Conservation (phyloP, 1,284 basidiomycete genomes). For the Trichosporon coremiiforme region DNA sequence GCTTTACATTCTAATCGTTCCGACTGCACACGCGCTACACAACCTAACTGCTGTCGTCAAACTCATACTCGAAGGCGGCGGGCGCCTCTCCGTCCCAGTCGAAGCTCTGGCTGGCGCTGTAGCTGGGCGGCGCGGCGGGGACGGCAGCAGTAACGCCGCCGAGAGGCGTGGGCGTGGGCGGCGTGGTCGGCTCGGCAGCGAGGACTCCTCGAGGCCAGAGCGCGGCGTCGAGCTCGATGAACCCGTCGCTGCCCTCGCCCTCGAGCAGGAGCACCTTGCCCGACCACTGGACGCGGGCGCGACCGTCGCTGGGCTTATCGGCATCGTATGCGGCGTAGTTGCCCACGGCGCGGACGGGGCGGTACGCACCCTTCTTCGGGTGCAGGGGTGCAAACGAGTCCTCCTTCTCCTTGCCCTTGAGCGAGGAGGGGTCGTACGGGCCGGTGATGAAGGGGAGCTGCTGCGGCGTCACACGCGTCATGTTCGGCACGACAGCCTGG, state of each 20-base stretch:
- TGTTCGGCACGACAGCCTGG: slow-evolving; percentile 78
- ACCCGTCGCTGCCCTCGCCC: slow-evolving; percentile 57
- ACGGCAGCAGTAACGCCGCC: slow-evolving; percentile 38
- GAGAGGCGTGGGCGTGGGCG: slow-evolving; percentile 37
- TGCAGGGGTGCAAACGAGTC: slow-evolving; percentile 19
- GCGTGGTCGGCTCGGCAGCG: slow-evolving; percentile 51
- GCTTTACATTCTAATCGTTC: slow-evolving; percentile 17
- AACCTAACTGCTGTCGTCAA: slow-evolving; percentile 42
- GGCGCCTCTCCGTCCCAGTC: slow-evolving; percentile 78
- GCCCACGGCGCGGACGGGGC: slow-evolving; percentile 30
- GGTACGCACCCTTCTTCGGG: slow-evolving; percentile 32
- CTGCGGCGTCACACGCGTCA: slow-evolving; percentile 87
- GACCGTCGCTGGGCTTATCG: slow-evolving; percentile 31
- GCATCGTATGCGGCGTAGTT: slow-evolving; percentile 28
- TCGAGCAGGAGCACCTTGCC: slow-evolving; percentile 79
- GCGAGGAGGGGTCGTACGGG: slow-evolving; percentile 31
- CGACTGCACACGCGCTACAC: slow-evolving; percentile 13
- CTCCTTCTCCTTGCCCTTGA: slow-evolving; percentile 18
- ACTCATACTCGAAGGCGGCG: slow-evolving; percentile 57
- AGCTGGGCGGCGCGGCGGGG: slow-evolving; percentile 42
- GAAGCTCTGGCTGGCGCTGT: slow-evolving; percentile 42
- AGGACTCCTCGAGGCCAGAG: slow-evolving; percentile 59
- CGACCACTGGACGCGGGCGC: slow-evolving; percentile 30
- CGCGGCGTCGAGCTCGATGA: slow-evolving; percentile 64
- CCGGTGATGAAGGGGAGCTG: slow-evolving; percentile 76